Evolutionary conservation across 208 protist genomes (phyloP).

Genomic region (Tritrichomonas foetus): DNA sequence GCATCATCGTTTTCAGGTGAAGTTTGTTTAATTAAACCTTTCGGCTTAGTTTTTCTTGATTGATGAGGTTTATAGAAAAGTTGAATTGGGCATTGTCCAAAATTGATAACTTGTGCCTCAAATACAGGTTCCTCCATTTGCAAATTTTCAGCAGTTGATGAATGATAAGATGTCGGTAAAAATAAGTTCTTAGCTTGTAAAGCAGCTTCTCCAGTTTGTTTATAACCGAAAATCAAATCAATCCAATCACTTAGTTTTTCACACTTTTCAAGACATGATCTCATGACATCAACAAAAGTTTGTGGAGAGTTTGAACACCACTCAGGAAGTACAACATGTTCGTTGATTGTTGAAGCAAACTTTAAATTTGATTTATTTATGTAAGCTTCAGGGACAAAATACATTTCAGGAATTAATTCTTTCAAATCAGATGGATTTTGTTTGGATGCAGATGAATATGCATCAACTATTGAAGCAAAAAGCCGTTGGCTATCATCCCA

Average conservation of each 20-base stretch:
- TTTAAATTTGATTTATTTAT: background rate
- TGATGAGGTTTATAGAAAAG: background rate
- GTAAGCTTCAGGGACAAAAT: background rate
- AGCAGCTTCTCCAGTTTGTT: conserved; percentile 15
- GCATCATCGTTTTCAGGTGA: too few species aligned
- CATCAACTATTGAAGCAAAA: background rate
- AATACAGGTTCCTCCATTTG: background rate
- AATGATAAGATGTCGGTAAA: background rate
- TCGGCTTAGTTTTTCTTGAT: too few species aligned
- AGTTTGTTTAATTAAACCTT: too few species aligned
- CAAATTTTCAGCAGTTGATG: background rate
- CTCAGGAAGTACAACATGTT: background rate
- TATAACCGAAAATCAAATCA: conserved; percentile 16
- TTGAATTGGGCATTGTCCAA: conserved; percentile 22
- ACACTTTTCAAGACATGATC: background rate
- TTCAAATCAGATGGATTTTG: background rate
- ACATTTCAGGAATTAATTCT: background rate
- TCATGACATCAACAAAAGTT: background rate
- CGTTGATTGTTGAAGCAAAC: background rate
- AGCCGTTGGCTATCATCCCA: background rate
- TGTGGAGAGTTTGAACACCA: background rate
- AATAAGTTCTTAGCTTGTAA: background rate
- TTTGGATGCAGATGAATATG: background rate
- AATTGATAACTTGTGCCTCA: background rate
- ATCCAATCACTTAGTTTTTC: conserved; percentile 7